phyloP scores from a whole-genome alignment of 768 basidiomycete genomes.

The Leccinellum albellum region DNA sequence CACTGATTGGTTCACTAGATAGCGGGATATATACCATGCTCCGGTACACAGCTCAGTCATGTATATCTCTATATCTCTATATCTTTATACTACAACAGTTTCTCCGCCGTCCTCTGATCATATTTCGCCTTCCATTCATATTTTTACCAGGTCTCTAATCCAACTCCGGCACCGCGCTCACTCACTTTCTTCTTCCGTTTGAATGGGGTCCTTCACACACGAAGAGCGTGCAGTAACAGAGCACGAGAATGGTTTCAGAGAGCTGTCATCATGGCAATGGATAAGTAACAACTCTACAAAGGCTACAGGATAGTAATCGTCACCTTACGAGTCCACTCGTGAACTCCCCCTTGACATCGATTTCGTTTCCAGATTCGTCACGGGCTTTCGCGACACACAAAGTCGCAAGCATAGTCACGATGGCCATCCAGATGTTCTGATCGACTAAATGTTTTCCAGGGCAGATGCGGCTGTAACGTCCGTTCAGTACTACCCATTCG shows the following conservation, averaged over 20 bases:
- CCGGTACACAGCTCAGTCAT: background rate
- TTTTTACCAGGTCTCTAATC: background rate
- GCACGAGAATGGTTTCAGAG: conserved; percentile 26
- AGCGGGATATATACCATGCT: background rate
- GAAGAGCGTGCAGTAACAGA: conserved; percentile 16
- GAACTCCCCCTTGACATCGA: conserved; percentile 25
- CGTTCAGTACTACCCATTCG: background rate
- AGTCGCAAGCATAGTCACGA: conserved; percentile 31
- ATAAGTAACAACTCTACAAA: background rate
- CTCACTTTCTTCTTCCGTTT: background rate
- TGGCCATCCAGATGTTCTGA: conserved; percentile 29
- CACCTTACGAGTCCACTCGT: conserved; percentile 21
- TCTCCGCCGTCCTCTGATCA: background rate
- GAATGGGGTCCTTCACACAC: conserved; percentile 12
- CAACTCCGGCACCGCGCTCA: background rate
- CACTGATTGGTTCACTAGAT: conserved; percentile 1
- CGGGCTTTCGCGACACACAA: conserved; percentile 24
- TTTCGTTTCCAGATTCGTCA: conserved; percentile 29
- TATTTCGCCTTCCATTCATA: background rate
- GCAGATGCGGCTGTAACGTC: conserved; percentile 25
- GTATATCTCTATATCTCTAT: too few relatives aligned
- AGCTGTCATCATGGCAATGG: background rate
- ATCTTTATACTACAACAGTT: background rate
- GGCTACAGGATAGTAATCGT: background rate
- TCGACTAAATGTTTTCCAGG: conserved; percentile 34